Conservation (phyloP, 495 filamentous ascomycete genomes). For the Xylaria cubensis region DNA sequence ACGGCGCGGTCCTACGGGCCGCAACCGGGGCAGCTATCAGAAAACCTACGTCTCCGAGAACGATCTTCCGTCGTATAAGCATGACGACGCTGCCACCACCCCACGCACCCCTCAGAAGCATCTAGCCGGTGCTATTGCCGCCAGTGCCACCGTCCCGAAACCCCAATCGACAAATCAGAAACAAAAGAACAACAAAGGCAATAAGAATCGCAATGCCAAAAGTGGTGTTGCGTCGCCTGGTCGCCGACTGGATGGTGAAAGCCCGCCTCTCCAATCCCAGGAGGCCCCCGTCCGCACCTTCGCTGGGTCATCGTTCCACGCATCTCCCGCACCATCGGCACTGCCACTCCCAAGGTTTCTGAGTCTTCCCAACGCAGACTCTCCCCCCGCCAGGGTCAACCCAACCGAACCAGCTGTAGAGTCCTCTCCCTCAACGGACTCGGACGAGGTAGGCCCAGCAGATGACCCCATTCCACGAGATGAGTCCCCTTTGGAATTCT, state of each 20-base stretch:
- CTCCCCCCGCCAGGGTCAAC: constrained; percentile 49
- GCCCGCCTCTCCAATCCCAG: constrained; percentile 39
- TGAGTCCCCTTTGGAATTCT: constrained; percentile 81
- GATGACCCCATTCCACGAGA: constrained; percentile 35
- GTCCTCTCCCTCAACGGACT: constrained; percentile 49
- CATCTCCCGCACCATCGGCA: constrained; percentile 90
- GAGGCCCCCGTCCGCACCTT: constrained; percentile 67
- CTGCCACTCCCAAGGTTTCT: constrained; percentile 93
- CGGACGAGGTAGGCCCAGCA: constrained; percentile 52
- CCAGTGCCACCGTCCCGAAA: constrained; percentile 32
- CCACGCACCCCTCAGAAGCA: constrained; percentile 50
- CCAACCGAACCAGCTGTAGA: constrained; percentile 37
- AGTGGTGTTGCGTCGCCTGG: constrained; percentile 45
- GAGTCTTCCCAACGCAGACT: constrained; percentile 77
- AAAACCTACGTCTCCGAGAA: constrained; percentile 58
- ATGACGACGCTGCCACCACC: constrained; percentile 24
- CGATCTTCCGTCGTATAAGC: constrained; percentile 45
- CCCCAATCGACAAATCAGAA: constrained; percentile 46
- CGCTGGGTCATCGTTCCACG: constrained; percentile 93
- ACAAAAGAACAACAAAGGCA: constrained; percentile 42
- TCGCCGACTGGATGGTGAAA: constrained; percentile 46
- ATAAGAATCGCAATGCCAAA: constrained; percentile 41
- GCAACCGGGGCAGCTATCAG: constrained; percentile 41
- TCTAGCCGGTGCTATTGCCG: constrained; percentile 32
- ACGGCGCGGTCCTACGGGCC: constrained; percentile 48